Conservation (phyloP, 106 monocot genomes). For the Gastrodia elata region DNA sequence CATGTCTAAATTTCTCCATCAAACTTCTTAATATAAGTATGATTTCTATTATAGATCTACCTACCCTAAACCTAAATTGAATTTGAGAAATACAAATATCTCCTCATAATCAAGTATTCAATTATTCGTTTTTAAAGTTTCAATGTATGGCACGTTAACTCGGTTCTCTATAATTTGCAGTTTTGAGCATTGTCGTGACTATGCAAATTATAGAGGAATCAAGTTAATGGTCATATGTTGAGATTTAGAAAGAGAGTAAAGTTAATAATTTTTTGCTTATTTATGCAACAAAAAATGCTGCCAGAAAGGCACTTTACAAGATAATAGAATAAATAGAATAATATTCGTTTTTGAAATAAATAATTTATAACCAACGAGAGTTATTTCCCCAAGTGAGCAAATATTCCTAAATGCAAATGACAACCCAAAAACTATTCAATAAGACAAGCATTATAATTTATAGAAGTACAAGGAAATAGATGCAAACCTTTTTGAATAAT, state of each 20-base stretch:
- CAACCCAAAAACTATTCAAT: not conserved
- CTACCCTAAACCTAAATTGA: too few species aligned
- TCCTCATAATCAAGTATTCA: too few species aligned
- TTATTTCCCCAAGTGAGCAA: not conserved
- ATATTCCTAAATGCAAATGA: not conserved
- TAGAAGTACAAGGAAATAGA: not conserved
- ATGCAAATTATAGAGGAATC: too few species aligned
- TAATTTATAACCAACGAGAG: not conserved
- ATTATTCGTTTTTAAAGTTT: too few species aligned
- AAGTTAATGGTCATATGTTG: too few species aligned
- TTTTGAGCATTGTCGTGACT: too few species aligned
- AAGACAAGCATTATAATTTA: not conserved
- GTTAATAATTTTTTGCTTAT: not conserved
- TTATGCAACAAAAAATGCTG: not conserved
- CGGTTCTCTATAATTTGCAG: too few species aligned
- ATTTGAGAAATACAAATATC: too few species aligned
- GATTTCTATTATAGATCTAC: too few species aligned
- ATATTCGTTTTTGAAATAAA: not conserved
- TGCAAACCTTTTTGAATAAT: slow-evolving; percentile 71
- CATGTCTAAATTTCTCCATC: too few species aligned
- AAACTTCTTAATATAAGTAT: too few species aligned
- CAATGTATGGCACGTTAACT: too few species aligned
- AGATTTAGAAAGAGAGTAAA: not conserved
- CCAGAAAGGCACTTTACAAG: not conserved
- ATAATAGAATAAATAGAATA: not conserved